Base-by-base conservation (phyloP, 192 early-diverging fungal species). In the Rhizoclosmatium sp. region DNA sequence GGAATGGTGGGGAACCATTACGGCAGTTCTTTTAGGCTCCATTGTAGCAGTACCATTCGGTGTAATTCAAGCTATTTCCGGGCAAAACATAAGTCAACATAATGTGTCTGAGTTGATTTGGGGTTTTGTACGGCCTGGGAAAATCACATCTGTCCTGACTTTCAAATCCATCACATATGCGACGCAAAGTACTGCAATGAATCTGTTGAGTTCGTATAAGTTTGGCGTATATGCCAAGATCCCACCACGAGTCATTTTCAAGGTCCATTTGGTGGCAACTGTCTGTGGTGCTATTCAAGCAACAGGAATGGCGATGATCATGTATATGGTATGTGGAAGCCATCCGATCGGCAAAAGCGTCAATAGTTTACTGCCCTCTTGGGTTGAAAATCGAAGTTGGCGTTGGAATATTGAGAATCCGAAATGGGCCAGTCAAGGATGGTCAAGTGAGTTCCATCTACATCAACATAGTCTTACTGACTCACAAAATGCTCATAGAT, bases 121-220 rank as follows among this genome's bases (percentile, higher is more conserved):
- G 67, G 91, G 92, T 82, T 84, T 79, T 40, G 80, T 90, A 21
- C 77, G 85, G 45, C 89, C 92, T 23, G 92, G 92, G 19, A 69
- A 84, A 47, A 89, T 89, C 9, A 85, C 91, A 31, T 86, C 85
- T 42, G 91, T 62, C 23, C 60, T 86, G 45, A 91, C 92, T 2
- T 96, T 95, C 88, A 96, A 96, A 85, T 92, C 93, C 7, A 92
- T 93, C 62, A 92, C 92, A 59, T 93, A 92, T 78, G 93, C 93
- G 71, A 88, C 91, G 4, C 86, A 94, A 85, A 80, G 83, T 16
- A 94, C 96, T 84, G 93, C 89, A 59, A 79, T 96, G 40, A 84
- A 84, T 47, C 90, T 96, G 41, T 80, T 89, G 10, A 58, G 65
- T 44, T 92, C 93, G 81, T 80, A 94, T 14, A 95, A 95, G 76